Evolutionary conservation across 805 yeast genomes (phyloP).

Genomic region (Lipomyces anomalus): DNA sequence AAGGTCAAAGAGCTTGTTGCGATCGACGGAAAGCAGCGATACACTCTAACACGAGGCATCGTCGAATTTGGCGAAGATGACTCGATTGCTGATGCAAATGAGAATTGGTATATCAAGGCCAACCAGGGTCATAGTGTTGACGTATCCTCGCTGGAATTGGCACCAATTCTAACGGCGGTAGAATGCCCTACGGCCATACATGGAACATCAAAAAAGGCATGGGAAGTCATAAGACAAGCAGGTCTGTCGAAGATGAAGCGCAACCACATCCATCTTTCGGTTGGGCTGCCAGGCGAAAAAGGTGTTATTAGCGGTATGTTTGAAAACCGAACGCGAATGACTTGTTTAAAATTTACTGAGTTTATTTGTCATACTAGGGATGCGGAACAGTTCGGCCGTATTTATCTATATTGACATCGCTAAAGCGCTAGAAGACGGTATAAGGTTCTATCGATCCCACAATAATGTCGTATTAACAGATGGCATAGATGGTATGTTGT

Average conservation of each 20-base stretch:
- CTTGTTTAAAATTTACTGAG: too few relatives aligned
- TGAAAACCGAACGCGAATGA: too few relatives aligned
- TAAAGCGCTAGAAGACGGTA: slow-evolving; percentile 42
- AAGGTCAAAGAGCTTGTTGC: slow-evolving; percentile 60
- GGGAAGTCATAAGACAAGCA: slow-evolving; percentile 47
- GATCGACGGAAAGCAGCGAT: slow-evolving; percentile 66
- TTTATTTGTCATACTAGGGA: slow-evolving; percentile 79
- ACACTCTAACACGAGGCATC: slow-evolving; percentile 40
- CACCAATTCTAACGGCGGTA: slow-evolving; percentile 33
- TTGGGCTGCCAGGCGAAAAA: slow-evolving; percentile 44
- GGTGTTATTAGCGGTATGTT: too few relatives aligned
- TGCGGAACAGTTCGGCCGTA: slow-evolving; percentile 53
- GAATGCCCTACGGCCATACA: slow-evolving; percentile 62
- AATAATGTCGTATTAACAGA: slow-evolving; percentile 71
- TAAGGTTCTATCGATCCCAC: slow-evolving; percentile 53
- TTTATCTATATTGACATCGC: slow-evolving; percentile 57
- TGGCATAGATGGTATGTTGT: slow-evolving; percentile 56
- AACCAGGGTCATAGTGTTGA: slow-evolving; percentile 84
- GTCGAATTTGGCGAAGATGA: slow-evolving; percentile 2
- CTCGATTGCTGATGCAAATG: background rate
- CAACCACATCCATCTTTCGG: slow-evolving; percentile 82
- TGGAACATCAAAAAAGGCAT: slow-evolving; percentile 59
- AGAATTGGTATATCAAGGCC: slow-evolving; percentile 63
- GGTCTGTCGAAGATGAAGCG: slow-evolving; percentile 67
- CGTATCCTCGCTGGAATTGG: slow-evolving; percentile 40